A percentile compares a stretch with the other conserved stretches of the same genome.
Conservation (phyloP, 768 basidiomycete species). For the Cantharellus cinnabarinus region DNA sequence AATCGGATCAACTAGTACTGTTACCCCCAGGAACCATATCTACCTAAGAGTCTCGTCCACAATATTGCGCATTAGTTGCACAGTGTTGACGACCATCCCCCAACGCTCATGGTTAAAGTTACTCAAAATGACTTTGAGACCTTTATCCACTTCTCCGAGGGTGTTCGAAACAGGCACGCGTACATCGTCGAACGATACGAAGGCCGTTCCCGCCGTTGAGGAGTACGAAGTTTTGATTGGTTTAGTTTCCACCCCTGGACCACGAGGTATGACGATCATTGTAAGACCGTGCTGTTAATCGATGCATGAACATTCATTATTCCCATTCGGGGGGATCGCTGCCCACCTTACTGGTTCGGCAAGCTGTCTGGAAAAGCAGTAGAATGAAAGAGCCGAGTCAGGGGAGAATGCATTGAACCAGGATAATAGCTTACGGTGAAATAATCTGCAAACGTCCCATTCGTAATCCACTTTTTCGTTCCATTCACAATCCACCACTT, state of each 20-base stretch:
- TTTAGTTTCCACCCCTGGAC: constrained; percentile 57
- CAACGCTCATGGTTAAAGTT: constrained; percentile 85
- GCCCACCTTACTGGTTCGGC: constrained; percentile 29
- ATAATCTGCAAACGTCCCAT: constrained; percentile 58
- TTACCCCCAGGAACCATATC: constrained; percentile 1
- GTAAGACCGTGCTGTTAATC: constrained; percentile 35
- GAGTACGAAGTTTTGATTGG: constrained; percentile 90
- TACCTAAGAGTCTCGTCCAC: constrained; percentile 80
- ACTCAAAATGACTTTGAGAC: constrained; percentile 56
- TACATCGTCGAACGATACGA: constrained; percentile 20
- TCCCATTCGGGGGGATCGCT: no score
- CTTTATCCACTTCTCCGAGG: constrained; percentile 58
- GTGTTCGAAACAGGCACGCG: constrained; percentile 74
- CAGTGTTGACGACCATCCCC: constrained; percentile 57
- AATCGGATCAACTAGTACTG: background rate
- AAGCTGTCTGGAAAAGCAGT: constrained; percentile 21
- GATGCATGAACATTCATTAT: background rate
- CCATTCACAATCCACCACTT: constrained; percentile 77
- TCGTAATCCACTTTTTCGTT: constrained; percentile 95
- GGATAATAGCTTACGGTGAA: constrained; percentile 20
- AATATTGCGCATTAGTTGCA: constrained; percentile 54
- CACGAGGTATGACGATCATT: constrained; percentile 55
- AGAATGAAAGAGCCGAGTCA: background rate
- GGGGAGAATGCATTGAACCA: constrained; percentile 18
- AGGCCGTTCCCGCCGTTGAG: constrained; percentile 59